A percentile compares a stretch with the other conserved stretches of the same genome.
phyloP scores from a whole-genome alignment of 164 flowering plant genomes.

The Annona cherimola region DNA sequence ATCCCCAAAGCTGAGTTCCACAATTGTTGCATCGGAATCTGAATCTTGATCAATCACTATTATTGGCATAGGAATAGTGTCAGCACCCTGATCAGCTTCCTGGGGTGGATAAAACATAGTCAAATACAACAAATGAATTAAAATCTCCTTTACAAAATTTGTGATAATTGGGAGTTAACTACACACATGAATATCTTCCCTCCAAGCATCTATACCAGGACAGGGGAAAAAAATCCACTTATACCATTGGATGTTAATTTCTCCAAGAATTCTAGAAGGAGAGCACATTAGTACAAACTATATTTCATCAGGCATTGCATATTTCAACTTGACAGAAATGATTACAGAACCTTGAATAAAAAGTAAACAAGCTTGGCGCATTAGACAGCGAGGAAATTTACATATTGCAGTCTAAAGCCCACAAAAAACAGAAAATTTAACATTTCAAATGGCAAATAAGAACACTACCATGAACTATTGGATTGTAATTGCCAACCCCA shows the following conservation, averaged over 20 bases:
- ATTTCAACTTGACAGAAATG: not conserved
- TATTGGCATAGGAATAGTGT: conserved; percentile 72
- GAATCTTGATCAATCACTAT: conserved; percentile 88
- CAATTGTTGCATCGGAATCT: conserved; percentile 68
- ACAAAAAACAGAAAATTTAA: not conserved
- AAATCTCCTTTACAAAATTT: not conserved
- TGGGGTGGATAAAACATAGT: conserved; percentile 17
- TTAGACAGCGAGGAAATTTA: not conserved
- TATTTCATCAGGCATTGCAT: not conserved
- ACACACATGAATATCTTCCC: not conserved
- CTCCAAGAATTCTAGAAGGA: not conserved
- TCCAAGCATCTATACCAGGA: not conserved
- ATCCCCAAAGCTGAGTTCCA: conserved; percentile 93
- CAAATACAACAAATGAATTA: not conserved
- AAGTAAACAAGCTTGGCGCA: not conserved
- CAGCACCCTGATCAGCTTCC: conserved; percentile 46
- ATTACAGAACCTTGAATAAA: not conserved
- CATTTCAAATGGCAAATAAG: not conserved
- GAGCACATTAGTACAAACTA: not conserved
- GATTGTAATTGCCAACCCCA: not conserved
- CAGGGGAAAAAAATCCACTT: not conserved
- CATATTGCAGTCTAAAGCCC: not conserved
- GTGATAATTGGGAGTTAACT: not conserved
- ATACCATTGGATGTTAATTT: not conserved
- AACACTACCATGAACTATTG: not conserved